These are phyloP conservation scores for Eucalyptus polyanthemos DNA, from an alignment of 345 rosid genomes.

Conservation along the genomic window DNA sequence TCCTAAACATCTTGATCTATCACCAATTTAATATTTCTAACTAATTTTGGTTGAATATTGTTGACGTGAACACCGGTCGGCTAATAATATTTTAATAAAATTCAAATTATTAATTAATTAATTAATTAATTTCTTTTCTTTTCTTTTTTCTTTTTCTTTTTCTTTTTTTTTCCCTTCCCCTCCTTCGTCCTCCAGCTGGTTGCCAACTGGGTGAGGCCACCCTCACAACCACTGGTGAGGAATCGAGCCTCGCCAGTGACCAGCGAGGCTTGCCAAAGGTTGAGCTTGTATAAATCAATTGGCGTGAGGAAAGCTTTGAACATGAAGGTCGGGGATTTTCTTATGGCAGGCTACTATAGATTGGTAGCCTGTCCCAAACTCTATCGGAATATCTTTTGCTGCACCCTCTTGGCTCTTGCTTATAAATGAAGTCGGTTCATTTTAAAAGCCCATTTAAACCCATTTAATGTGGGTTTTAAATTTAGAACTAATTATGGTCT, in stretches of 20 bases:
- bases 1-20: accelerated
- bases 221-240: accelerated
- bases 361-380: accelerated
- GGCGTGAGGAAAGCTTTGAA: not conserved
- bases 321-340: not conserved
- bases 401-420: not conserved
- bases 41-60: accelerated
- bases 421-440: too few species aligned
- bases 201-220: accelerated
- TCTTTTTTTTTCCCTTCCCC: too few species aligned
- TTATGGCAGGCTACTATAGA: not conserved
- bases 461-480: too few species aligned
- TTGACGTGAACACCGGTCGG: accelerated
- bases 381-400: accelerated
- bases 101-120: accelerated
- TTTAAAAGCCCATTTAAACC: too few species aligned
- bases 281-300: accelerated
- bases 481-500: too few species aligned
- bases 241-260: accelerated
- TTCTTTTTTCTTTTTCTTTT: too few species aligned
- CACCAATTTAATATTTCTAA: accelerated
- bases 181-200: accelerated
- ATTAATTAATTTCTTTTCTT: accelerated
- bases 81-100: too few species aligned
- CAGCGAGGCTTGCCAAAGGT: accelerated